Conservation (phyloP, 129 eudicot species). For the Daucus carota region DH1_v3.0 NC_030382.2:42810001-42810500, state of each 20-base stretch:
- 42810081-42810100: conserved; percentile 71
- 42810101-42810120: conserved; percentile 22
- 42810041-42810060: conserved; percentile 79
- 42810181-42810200: neutral
- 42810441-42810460: neutral
- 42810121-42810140: neutral
- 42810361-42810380: neutral
- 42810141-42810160: neutral
- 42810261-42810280: neutral
- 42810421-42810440: neutral
- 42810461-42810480: neutral
- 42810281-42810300: neutral
- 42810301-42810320: neutral
- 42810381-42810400: too few species aligned
- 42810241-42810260: neutral
- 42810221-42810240: neutral
- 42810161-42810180: neutral
- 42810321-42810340: neutral
- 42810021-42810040: conserved; percentile 82
- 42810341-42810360: neutral
- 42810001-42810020: conserved; percentile 96
- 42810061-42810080: conserved; percentile 95
- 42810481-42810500: neutral
- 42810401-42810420: neutral
- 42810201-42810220: too few species aligned